A percentile compares a stretch with the other conserved stretches of the same genome.
These are phyloP conservation scores for Trametes hirsuta DNA, from an alignment of 1,284 basidiomycete genomes.

Conservation along the genomic window DNA sequence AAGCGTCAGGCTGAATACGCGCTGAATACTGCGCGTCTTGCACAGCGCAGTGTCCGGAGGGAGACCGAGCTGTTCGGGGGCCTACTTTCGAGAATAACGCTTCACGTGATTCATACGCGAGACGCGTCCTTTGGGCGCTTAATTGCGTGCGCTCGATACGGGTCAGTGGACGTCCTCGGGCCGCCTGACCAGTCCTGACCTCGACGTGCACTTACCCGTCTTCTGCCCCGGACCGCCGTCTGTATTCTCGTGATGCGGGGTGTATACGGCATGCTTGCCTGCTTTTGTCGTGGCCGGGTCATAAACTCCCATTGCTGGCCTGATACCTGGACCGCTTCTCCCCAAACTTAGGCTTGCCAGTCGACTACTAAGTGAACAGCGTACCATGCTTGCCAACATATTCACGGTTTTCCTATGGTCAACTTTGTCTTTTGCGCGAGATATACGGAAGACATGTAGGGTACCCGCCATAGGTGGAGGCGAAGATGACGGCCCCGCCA, in stretches of 20 bases:
- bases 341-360: background rate
- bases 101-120: background rate
- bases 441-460: constrained; percentile 27
- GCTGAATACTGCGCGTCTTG: background rate
- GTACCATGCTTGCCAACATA: constrained; percentile 12
- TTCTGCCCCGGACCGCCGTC: constrained; percentile 3
- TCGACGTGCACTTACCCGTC: background rate
- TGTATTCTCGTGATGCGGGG: constrained; percentile 1
- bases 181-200: constrained; percentile 14
- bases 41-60: constrained; percentile 10
- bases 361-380: background rate
- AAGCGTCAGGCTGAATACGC: background rate
- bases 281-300: background rate
- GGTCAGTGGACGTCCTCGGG: constrained; percentile 1
- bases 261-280: no score
- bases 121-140: constrained; percentile 17
- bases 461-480: constrained; percentile 40
- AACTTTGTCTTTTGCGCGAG: constrained; percentile 7
- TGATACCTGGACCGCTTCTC: no score
- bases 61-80: background rate
- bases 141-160: background rate
- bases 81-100: no score
- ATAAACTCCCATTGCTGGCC: no score
- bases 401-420: constrained; percentile 10
- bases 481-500: constrained; percentile 41